These are phyloP conservation scores for Epichloe uncinata DNA, from an alignment of 2,329 filamentous ascomycete species.

Conservation along the genomic window DNA sequence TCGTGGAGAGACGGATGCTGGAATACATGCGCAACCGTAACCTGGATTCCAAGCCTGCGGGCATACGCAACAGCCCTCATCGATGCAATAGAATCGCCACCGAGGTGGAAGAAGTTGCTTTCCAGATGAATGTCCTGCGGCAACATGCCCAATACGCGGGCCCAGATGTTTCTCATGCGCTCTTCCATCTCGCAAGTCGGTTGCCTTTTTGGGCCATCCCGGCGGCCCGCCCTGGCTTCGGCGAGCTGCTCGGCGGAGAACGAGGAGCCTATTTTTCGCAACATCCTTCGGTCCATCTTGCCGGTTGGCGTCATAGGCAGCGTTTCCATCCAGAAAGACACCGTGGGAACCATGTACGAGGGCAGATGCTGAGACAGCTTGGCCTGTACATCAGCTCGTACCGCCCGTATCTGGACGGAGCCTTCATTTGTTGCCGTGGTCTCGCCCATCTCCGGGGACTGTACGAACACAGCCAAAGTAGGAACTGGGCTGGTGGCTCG, in stretches of 20 bases:
- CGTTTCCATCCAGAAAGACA: slow-evolving; percentile 5
- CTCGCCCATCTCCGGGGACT: background rate
- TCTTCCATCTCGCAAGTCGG: background rate
- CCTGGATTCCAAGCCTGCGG: background rate
- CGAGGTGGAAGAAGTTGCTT: slow-evolving; percentile 13
- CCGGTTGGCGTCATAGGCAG: slow-evolving; percentile 8
- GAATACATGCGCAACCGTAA: background rate
- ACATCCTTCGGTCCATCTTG: slow-evolving; percentile 9
- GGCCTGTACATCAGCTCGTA: background rate
- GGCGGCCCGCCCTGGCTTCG: background rate
- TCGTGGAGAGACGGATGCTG: background rate
- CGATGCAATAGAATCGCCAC: background rate
- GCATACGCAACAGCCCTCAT: background rate
- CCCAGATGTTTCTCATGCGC: slow-evolving; percentile 4
- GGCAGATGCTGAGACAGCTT: slow-evolving; percentile 3
- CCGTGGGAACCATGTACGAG: slow-evolving; percentile 11
- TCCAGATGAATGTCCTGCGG: background rate
- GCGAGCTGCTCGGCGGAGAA: background rate
- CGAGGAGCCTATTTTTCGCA: background rate
- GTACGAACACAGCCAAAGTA: background rate
- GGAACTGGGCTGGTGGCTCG: background rate
- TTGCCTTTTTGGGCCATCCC: background rate
- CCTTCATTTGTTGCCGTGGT: too few species aligned
- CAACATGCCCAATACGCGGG: slow-evolving; percentile 22
- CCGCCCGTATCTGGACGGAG: background rate